Base-by-base conservation (phyloP, 768 basidiomycete genomes). In the Tricholoma furcatifolium region DNA sequence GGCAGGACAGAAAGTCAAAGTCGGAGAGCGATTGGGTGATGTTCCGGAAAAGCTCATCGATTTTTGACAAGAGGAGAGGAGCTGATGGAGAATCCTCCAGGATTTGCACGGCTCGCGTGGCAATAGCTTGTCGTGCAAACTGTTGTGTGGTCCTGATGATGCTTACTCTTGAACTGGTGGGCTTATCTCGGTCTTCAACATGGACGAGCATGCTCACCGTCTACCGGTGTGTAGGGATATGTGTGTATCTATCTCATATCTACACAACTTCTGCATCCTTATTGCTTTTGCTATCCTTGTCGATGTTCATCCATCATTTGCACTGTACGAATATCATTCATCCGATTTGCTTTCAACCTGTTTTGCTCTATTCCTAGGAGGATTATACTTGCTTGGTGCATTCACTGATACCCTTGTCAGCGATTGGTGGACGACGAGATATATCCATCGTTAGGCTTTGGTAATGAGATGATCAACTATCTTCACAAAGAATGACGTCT, bases 11-110 rank as follows among this genome's bases (percentile, higher is more conserved):
- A 90, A 88, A 69, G 84, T 98, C 55, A 84, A 85, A 67, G 92
- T 96, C 32, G 96, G 96, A 0, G 77, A 98, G 71, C 71, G 74
- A 57, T 63, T 99, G 31, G 94, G 94, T 4, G 83, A 90, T 58
- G 65, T 81, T 11, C 47, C 62, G 3, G 59, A 63, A 52, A 70
- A 68, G 49, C 30, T 60, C 53, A 65, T 27, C 7, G 27, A 27
- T 27, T 27, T 27, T 27, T 27, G 7, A 32, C 12, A 2, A 43
- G 43, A 2, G 21, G 30, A 34, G 40, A 5, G 52, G 15, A 31
- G 9, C 9, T 27, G 27, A 7, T 27, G 27, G 7, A 27, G 27
- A 27, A 27, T 3, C 7, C 7, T 27, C 27, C 27, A 4, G 27
- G 27, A 7, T 7, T 27, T 4, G 27, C 7, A 7, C 38, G 10